Base-by-base conservation (phyloP, 306 rosid species). In the Prinsepia uniflora region DNA sequence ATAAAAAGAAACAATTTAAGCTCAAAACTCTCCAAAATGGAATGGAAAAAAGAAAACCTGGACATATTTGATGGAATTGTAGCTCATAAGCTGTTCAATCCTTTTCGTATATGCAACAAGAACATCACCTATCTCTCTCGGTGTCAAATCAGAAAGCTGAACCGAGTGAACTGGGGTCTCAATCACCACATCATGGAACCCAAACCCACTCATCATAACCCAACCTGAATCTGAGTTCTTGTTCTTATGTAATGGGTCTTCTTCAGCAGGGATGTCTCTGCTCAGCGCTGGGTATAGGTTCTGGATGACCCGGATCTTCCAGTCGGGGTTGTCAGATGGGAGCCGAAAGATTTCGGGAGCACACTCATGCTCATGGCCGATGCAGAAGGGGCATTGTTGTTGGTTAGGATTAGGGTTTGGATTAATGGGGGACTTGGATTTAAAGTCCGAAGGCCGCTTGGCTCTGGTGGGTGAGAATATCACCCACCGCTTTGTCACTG, bases 331-430 rank as follows among this genome's bases (percentile, higher is more conserved):
- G 2, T 61, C 70, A 43, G 87, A 73, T 0, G 97, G 97, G 62
- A 89, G 62, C 55, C 97, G 87, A 47, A 91, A 89, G 78, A 87
- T 85, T 76, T 91, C 93, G 62, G 97, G 96, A 7, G 97, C 97
- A 18, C 97, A 89, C 19, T 79, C 75, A 77, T 87, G 86, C 81
- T 91, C 93, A 49, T 78, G 86, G 75, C 97, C 96, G 50, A 85
- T 77, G 78, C 97, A 91, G 80, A 89, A 89, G 67, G 97, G 93
- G 76, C 97, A 91, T 12, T 64, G 49, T 24, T 67, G 56, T 41
- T 86, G 86, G 44, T 65, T 63, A 0, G 73, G 86, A 40, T 65
- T 63, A 0, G 73, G 44, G 7, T 65, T 74, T 40, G 82, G 41
- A 57, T 44, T 56, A 73, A 78, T 72, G 0, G 90, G 90, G 12